Evolutionary conservation across 352 stramenopile genomes (phyloP).

Genomic region (Globisporangium parvum): DNA sequence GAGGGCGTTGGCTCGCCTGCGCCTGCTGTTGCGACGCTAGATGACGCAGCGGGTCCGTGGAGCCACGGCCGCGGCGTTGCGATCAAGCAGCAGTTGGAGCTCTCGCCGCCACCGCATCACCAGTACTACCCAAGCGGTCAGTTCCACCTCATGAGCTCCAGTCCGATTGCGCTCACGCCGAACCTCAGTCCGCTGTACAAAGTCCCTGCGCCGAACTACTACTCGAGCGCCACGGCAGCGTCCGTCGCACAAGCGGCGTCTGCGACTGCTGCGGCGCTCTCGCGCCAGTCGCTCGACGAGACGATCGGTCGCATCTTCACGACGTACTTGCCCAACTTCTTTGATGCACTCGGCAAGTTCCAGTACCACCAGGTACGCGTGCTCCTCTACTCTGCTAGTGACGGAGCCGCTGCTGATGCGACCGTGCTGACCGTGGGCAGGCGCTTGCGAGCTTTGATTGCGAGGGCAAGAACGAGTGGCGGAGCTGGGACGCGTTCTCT

Average conservation of each 20-base stretch:
- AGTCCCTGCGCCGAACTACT: slow-evolving; percentile 19
- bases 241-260: slow-evolving; percentile 16
- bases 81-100: background rate
- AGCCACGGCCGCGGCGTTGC: slow-evolving; percentile 10
- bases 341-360: slow-evolving; percentile 53
- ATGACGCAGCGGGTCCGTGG: slow-evolving; percentile 3
- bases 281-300: slow-evolving; percentile 28
- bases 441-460: slow-evolving; percentile 36
- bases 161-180: slow-evolving; percentile 36
- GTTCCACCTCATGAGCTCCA: slow-evolving; percentile 26
- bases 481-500: slow-evolving; percentile 38
- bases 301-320: slow-evolving; percentile 40
- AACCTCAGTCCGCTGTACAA: slow-evolving; percentile 39
- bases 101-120: slow-evolving; percentile 4
- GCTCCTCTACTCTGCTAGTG: background rate
- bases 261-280: slow-evolving; percentile 4
- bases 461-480: slow-evolving; percentile 37
- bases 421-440: slow-evolving; percentile 8
- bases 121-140: slow-evolving; percentile 28
- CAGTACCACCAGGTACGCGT: slow-evolving; percentile 46
- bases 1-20: background rate
- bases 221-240: slow-evolving; percentile 6
- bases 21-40: too few relatives aligned
- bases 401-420: background rate
- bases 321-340: slow-evolving; percentile 48